Base-by-base conservation (phyloP, 768 basidiomycete genomes). In the Boletus rubropictus region DNA sequence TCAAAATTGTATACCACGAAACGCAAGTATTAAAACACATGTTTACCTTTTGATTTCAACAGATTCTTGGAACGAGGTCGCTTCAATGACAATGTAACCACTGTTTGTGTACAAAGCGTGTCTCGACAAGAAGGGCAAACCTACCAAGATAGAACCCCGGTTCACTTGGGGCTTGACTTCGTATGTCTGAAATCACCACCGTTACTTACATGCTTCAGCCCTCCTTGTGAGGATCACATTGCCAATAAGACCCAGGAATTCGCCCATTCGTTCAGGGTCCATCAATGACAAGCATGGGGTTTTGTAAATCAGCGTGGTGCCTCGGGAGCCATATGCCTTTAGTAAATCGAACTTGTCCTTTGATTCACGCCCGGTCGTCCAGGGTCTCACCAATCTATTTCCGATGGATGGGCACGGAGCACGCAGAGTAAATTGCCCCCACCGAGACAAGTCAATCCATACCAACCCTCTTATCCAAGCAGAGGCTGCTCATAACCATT, bases 401-500 rank as follows among this genome's bases (percentile, higher is more conserved):
- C 31, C 20, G 20, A 17, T 39, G 34, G 48, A 50, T 43, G 18
- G 50, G 36, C 15, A 29, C 5, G 9, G 29, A 27, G 22, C 29
- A 53, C 12, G 8, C 7, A 20, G 31, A 28, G 45, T 53, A 57
- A 36, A 42, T 46, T 44, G 46, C 38, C 37, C 6, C 25, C 37
- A 6, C 31, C 8, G 18, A 34, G 14, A 32, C 28, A 15, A 39
- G 15, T 21, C 28, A 7, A 25, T 39, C 20, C 25, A 22, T 1
- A 5, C 10, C 17, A 14, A 8, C 4, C 10, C 7, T 9, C 3
- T 48, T 39, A 65, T 22, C 55, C 61, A 9, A 65, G 52, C 0
- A 65, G 24, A 9, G n/a, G 39, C 21, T 43, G 53, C 24, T 5
- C 36, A 12, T 6, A 17, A 0, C 38, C 54, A 34, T 49, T 39